Evolutionary conservation across 139 green algal genomes (phyloP).

Genomic region (Chlamydomonas sp.): DNA sequence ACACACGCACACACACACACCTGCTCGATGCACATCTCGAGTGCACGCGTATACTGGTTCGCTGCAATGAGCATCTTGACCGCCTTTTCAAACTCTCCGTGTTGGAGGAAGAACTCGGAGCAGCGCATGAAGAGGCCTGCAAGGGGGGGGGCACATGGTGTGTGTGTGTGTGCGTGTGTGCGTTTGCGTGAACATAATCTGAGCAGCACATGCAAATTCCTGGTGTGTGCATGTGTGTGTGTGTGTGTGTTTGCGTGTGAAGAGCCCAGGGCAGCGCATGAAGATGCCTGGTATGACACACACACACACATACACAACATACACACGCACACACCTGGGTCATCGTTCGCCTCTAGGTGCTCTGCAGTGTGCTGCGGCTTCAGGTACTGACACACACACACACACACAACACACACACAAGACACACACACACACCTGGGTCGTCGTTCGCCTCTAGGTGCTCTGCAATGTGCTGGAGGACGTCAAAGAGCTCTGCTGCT

Average conservation of each 20-base stretch:
- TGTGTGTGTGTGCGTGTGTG: conserved; percentile 1
- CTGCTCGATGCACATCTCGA: conserved; percentile 60
- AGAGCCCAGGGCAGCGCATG: conserved; percentile 42
- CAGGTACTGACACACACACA: too few relatives aligned
- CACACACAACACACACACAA: too few relatives aligned
- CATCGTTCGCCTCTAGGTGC: neutral
- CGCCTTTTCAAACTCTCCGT: conserved; percentile 47
- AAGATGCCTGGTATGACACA: too few relatives aligned
- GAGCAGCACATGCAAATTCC: neutral
- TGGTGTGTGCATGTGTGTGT: neutral
- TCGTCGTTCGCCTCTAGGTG: neutral
- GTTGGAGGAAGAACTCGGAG: conserved; percentile 59
- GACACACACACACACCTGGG: neutral
- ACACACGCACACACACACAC: too few relatives aligned
- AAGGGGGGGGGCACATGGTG: neutral
- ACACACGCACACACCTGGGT: neutral
- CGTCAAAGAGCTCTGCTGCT: too few relatives aligned
- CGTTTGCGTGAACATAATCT: conserved; percentile 5
- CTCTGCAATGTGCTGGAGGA: too few relatives aligned
- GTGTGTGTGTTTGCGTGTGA: conserved; percentile 24
- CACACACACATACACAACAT: too few relatives aligned
- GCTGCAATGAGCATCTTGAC: conserved; percentile 46
- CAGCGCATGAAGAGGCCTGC: conserved; percentile 22
- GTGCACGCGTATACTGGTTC: conserved; percentile 31
- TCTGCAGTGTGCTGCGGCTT: too few relatives aligned